Evolutionary conservation across 164 flowering plant genomes (phyloP).

Genomic region (Magnolia officinalis): DNA sequence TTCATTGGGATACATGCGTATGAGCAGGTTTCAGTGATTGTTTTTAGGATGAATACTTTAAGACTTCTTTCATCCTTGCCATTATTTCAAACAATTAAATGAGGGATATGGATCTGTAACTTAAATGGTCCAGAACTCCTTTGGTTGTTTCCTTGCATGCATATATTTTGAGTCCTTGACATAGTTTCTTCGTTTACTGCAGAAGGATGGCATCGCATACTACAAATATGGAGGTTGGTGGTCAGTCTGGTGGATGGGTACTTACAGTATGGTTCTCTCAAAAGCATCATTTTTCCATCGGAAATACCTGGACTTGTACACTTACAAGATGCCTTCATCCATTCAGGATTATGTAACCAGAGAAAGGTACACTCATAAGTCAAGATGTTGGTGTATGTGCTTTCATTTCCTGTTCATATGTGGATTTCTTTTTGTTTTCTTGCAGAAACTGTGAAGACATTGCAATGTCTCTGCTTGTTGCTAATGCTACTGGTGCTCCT

Average conservation of each 20-base stretch:
- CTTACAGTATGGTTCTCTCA: constrained; percentile 55
- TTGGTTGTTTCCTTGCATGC: neutral
- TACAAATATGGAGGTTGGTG: constrained; percentile 55
- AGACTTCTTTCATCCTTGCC: neutral
- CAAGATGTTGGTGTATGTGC: neutral
- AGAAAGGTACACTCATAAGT: constrained; percentile 29
- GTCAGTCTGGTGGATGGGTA: constrained; percentile 64
- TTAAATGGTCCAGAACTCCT: neutral
- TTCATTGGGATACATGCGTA: no score
- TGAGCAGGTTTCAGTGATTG: neutral
- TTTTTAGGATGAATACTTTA: neutral
- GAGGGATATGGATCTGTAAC: neutral
- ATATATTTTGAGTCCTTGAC: neutral
- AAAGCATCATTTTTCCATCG: constrained; percentile 52
- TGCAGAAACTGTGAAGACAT: constrained; percentile 46
- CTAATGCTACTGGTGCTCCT: constrained; percentile 39
- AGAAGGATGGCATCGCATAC: constrained; percentile 33
- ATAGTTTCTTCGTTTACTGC: constrained; percentile 3
- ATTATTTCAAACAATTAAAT: neutral
- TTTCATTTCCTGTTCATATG: neutral
- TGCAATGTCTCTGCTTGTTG: constrained; percentile 43
- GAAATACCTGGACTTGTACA: constrained; percentile 46
- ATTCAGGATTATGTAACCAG: constrained; percentile 41
- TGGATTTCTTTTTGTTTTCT: neutral
- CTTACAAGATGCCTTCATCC: constrained; percentile 40